Conservation (phyloP, 305 asterid species). For the Ruellia speciosa region DNA sequence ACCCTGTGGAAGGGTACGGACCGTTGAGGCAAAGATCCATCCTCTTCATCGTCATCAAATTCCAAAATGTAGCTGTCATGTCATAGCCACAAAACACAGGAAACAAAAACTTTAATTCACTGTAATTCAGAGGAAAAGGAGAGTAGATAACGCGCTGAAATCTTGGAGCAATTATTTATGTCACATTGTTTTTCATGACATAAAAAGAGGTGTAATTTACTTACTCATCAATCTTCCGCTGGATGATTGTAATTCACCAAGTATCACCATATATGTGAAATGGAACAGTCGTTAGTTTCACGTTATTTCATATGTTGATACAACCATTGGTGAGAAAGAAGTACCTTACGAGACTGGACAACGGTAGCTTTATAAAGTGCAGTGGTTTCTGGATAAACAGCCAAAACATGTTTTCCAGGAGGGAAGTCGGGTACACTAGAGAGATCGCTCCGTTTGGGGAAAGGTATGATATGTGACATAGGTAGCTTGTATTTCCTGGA, state of each 20-base stretch:
- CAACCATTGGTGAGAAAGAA: slow-evolving; percentile 11
- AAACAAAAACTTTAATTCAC: not conserved
- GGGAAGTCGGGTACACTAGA: slow-evolving; percentile 63
- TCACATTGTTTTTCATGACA: not conserved
- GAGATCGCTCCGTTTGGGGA: slow-evolving; percentile 73
- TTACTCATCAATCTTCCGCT: slow-evolving; percentile 93
- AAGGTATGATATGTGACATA: slow-evolving; percentile 76
- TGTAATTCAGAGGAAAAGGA: not conserved
- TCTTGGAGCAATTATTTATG: not conserved
- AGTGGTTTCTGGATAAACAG: slow-evolving; percentile 93
- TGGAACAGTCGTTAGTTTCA: slow-evolving; percentile 29
- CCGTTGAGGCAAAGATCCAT: slow-evolving; percentile 76
- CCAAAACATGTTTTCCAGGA: slow-evolving; percentile 78
- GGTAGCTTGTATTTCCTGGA: slow-evolving; percentile 89
- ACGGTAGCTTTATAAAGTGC: slow-evolving; percentile 96
- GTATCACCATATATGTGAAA: slow-evolving; percentile 26
- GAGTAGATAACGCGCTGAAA: not conserved
- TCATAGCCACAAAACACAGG: slow-evolving; percentile 10
- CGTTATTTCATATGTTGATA: slow-evolving; percentile 8
- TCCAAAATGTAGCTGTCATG: slow-evolving; percentile 68
- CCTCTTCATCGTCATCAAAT: slow-evolving; percentile 95
- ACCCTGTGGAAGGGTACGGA: slow-evolving; percentile 80
- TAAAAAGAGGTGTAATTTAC: slow-evolving; percentile 21
- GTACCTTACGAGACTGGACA: slow-evolving; percentile 79
- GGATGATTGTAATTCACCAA: slow-evolving; percentile 21